Percentiles rank a stretch among this genome's conserved stretches.
Conservation (phyloP, 176 grass and related monocot species). For the Eleusine coracana region DNA sequence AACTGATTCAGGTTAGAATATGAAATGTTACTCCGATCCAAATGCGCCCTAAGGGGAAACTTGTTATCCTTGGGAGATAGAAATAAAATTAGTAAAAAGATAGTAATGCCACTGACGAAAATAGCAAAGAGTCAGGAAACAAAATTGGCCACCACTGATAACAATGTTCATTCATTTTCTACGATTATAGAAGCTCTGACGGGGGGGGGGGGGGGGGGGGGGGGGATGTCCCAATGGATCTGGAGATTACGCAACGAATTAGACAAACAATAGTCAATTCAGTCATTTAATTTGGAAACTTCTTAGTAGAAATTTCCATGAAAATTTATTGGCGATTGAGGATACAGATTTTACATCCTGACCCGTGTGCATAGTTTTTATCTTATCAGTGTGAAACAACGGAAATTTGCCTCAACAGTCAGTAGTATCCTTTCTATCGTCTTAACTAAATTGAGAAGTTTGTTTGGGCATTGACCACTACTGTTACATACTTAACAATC, state of each 20-base stretch:
- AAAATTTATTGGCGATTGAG: background rate
- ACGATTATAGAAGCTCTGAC: too few species aligned
- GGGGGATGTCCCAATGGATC: too few species aligned
- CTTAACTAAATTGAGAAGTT: slow-evolving; percentile 10
- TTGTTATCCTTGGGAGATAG: background rate
- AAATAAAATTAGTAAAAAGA: too few species aligned
- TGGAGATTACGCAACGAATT: background rate
- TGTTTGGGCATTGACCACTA: slow-evolving; percentile 6
- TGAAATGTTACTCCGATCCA: too few species aligned
- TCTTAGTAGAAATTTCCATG: slow-evolving; percentile 14
- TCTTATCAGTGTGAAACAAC: background rate
- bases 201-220: too few species aligned
- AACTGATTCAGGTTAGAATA: too few species aligned
- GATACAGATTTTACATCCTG: background rate
- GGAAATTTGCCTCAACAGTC: background rate
- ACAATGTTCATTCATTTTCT: too few species aligned
- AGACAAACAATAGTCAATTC: background rate
- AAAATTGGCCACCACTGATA: too few species aligned
- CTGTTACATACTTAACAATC: background rate
- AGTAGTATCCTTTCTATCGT: background rate
- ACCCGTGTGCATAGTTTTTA: background rate
- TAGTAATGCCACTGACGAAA: too few species aligned
- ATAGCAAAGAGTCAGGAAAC: too few species aligned
- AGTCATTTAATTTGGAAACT: background rate
- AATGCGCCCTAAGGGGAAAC: too few species aligned